Evolutionary conservation across 202 grass and related monocot species (phyloP).

Genomic region (Dendrocalamus latiflorus): DNA sequence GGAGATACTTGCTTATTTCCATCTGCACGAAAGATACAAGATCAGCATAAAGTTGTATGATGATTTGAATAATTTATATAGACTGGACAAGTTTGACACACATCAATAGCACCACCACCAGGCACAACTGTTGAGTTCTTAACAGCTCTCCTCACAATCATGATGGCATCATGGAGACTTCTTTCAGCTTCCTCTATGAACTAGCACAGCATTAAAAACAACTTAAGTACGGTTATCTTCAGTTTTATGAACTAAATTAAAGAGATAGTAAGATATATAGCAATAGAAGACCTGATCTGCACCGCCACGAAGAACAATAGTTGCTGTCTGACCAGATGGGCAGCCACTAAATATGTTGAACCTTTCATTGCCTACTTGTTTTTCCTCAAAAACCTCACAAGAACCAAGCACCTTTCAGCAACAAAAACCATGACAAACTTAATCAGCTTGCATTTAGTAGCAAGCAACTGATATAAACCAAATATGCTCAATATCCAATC

Average conservation of each 20-base stretch:
- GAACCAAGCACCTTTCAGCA: constrained; percentile 68
- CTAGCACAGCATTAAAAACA: constrained; percentile 29
- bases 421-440: constrained; percentile 7
- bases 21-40: constrained; percentile 48
- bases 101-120: constrained; percentile 93
- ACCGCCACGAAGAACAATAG: constrained; percentile 88
- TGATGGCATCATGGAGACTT: constrained; percentile 97
- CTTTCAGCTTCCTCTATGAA: constrained; percentile 99
- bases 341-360: constrained; percentile 96
- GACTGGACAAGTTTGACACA: constrained; percentile 25
- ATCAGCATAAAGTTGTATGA: not conserved
- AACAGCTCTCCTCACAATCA: constrained; percentile 98
- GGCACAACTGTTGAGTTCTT: constrained; percentile 95
- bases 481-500: not conserved
- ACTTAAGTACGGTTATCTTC: not conserved
- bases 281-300: constrained; percentile 72
- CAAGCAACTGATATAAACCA: not conserved
- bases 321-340: constrained; percentile 90
- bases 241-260: not conserved
- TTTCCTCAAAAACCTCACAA: constrained; percentile 94
- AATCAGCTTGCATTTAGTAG: constrained; percentile 1
- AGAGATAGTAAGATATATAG: constrained; percentile 1
- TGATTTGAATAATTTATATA: not conserved
- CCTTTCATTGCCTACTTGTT: constrained; percentile 91
- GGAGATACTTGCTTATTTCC: constrained; percentile 89